Base-by-base conservation (phyloP, 2,329 filamentous ascomycete genomes). In the Diaporthe eres region DNA sequence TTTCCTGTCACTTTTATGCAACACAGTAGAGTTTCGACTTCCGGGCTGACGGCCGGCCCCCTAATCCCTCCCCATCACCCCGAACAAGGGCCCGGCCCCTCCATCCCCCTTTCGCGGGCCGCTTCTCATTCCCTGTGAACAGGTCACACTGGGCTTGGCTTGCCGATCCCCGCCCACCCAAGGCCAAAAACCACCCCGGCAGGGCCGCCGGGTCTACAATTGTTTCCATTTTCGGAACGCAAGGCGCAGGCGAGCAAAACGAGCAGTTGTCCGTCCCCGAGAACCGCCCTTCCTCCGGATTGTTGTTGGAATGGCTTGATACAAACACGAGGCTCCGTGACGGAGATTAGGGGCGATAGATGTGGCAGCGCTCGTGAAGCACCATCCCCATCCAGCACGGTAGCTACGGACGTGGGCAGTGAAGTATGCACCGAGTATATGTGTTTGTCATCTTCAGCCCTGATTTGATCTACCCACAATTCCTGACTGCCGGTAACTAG, bases 71-170 rank as follows among this genome's bases (percentile, higher is more conserved):
- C 34, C 25, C 47, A 31, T 8, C 22, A 28, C 31, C 22, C 65
- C 47, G 65, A 53, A n/a, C 13, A 39, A 31, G 65, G 49, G 31
- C 63, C 42, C 63, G 61, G 61, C 61, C 47, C 63, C 44, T 37
- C 34, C 34, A 49, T 42, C 65, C 15, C 65, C 65, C 65, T 68
- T 68, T 68, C 28, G 63, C 63, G 63, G 63, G 63, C 63, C 63
- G 63, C 63, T 34, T 65, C 60, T 65, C 61, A 65, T 65, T 47
- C 25, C 25, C 63, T 68, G 63, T 68, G 44, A 53, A 68, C 63
- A 68, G 63, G 31, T 68, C 63, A 68, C 12, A 37, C 28, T 70
- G 49, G 65, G 7, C 65, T 55, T 70, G 65, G 65, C 49, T 70
- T 51, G 65, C 63, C 63, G 63, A 68, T 68, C 63, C 44, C 63